Conservation (phyloP, 768 basidiomycete genomes). For the Pleurotus sapidus region DNA sequence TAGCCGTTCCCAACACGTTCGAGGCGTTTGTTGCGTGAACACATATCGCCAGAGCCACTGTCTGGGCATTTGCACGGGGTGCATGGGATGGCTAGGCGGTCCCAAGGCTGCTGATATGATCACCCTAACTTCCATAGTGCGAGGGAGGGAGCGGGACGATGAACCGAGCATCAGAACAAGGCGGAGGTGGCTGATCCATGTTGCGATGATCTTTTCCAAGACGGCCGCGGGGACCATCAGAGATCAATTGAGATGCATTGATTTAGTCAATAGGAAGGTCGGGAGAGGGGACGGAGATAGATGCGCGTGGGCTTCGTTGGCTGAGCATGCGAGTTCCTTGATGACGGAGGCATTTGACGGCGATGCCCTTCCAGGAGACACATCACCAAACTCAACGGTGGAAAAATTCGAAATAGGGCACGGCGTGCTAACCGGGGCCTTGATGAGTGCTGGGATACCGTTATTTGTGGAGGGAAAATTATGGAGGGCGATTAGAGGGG, state of each 20-base stretch:
- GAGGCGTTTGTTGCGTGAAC: too few species aligned
- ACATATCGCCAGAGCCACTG: too few species aligned
- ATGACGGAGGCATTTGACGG: neutral
- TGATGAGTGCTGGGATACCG: neutral
- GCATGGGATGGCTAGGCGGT: too few species aligned
- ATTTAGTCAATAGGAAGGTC: neutral
- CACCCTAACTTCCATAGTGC: too few species aligned
- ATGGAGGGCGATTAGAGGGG: neutral
- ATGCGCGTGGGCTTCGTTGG: neutral
- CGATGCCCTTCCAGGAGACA: neutral
- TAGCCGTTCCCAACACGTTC: too few species aligned
- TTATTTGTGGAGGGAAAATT: too few species aligned
- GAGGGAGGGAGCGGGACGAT: neutral
- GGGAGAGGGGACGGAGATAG: neutral
- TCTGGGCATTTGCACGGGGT: too few species aligned
- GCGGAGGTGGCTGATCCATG: neutral
- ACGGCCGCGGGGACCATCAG: neutral
- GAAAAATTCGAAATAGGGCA: neutral
- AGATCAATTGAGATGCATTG: neutral
- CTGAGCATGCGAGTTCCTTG: neutral
- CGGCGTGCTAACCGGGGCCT: neutral
- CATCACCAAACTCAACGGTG: neutral
- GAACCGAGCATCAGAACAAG: neutral
- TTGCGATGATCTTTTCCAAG: neutral
- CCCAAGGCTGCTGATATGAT: too few species aligned